phyloP scores from a whole-genome alignment of 495 filamentous ascomycete species.

The Halenospora varia region DNA sequence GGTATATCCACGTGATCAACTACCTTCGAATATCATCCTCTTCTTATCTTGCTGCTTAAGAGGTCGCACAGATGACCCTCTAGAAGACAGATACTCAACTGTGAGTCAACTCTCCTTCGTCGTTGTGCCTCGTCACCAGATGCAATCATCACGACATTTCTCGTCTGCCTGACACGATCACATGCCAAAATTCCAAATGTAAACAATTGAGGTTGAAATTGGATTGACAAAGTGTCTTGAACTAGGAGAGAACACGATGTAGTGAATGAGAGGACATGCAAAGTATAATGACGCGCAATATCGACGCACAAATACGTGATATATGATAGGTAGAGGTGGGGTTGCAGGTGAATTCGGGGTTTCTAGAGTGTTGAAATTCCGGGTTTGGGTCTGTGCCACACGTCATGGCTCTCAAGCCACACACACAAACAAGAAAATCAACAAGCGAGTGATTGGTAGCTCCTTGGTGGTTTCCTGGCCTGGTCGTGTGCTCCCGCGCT shows the following conservation, averaged over 20 bases:
- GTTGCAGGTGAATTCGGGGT: not conserved
- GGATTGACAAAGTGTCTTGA: not conserved
- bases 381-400: not conserved
- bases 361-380: not conserved
- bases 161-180: not conserved
- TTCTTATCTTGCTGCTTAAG: too few species aligned
- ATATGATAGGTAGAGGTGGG: not conserved
- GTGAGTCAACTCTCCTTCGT: not conserved
- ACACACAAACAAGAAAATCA: not conserved
- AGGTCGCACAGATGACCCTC: too few species aligned
- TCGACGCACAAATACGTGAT: not conserved
- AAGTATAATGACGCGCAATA: not conserved
- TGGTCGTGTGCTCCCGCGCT: slow-evolving; percentile 8
- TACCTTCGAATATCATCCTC: too few species aligned
- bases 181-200: not conserved
- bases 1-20: too few species aligned
- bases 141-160: not conserved
- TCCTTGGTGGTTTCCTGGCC: not conserved
- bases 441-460: not conserved
- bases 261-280: not conserved
- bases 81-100: too few species aligned
- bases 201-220: not conserved
- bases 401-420: not conserved
- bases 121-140: not conserved
- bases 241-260: not conserved